Evolutionary conservation across 306 rosid species (phyloP).

Genomic region (Prunus padus): DNA sequence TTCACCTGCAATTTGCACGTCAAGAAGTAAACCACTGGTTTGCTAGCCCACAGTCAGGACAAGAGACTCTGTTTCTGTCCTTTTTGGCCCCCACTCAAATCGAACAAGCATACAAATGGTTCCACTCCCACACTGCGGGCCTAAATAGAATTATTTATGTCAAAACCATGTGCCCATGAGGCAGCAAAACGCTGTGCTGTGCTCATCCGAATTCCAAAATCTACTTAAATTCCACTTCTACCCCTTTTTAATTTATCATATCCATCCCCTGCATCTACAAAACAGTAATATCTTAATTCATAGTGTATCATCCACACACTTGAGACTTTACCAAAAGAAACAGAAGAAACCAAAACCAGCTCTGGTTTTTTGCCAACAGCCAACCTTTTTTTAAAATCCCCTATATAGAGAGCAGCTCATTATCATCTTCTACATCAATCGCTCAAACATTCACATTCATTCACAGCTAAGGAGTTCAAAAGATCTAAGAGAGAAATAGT

Average conservation of each 20-base stretch:
- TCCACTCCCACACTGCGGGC: too few species aligned
- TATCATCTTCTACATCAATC: neutral
- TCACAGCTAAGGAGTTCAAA: neutral
- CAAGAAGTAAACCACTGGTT: too few species aligned
- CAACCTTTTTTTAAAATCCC: neutral
- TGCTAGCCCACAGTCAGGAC: too few species aligned
- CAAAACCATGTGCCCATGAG: neutral
- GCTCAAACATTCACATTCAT: neutral
- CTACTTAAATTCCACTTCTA: neutral
- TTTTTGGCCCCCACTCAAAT: too few species aligned
- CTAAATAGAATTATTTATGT: too few species aligned
- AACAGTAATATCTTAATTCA: neutral
- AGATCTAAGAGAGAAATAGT: neutral
- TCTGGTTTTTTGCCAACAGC: neutral
- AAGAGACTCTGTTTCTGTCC: neutral
- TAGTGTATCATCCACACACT: neutral
- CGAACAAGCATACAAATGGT: too few species aligned
- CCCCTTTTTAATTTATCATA: neutral
- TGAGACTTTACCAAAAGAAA: too few species aligned
- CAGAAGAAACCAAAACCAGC: neutral
- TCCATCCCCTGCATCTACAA: neutral
- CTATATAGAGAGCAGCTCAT: neutral
- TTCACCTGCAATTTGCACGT: too few species aligned
- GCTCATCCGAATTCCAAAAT: neutral
- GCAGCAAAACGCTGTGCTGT: neutral